Percentiles rank a stretch among this genome's conserved stretches.
Evolutionary conservation across 1,284 basidiomycete species (phyloP).

Genomic region (Grifola frondosa): DNA sequence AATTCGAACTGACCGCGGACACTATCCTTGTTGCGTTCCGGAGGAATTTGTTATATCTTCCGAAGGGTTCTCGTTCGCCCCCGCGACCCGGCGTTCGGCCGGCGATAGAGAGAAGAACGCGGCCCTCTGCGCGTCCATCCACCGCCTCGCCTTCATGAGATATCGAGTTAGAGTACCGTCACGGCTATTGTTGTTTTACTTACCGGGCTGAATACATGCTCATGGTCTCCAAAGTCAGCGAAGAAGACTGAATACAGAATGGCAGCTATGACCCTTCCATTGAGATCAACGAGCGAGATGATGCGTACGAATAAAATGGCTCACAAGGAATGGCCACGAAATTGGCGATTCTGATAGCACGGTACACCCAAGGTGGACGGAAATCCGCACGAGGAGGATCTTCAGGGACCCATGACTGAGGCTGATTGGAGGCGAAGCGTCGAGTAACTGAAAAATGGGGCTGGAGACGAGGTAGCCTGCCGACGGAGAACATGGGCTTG

Average conservation of each 20-base stretch:
- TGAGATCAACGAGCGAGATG: not conserved
- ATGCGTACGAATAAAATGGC: conserved; percentile 1
- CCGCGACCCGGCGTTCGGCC: conserved; percentile 31
- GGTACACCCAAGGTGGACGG: conserved; percentile 23
- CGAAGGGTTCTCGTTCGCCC: conserved; percentile 7
- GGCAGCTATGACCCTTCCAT: conserved; percentile 37
- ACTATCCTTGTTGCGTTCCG: no score
- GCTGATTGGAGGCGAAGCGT: conserved; percentile 2
- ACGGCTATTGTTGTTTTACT: conserved; percentile 24
- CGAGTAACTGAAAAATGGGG: not conserved
- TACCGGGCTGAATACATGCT: conserved; percentile 71
- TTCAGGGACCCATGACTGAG: conserved; percentile 12
- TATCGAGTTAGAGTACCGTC: not conserved
- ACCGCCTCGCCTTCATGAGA: conserved; percentile 31
- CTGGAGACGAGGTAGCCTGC: not conserved
- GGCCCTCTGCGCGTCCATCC: conserved; percentile 33
- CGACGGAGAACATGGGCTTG: conserved; percentile 1
- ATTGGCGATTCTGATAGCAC: conserved; percentile 25
- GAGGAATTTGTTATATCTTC: no score
- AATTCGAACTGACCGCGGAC: no score
- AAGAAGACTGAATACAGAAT: conserved; percentile 59
- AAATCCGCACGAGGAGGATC: conserved; percentile 20
- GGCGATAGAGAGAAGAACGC: conserved; percentile 37
- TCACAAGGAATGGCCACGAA: conserved; percentile 29
- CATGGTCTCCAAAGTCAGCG: conserved; percentile 64